These are phyloP conservation scores for Aspergillus aculeatus DNA, from an alignment of 2,329 filamentous ascomycete species.

Conservation along the genomic window DNA sequence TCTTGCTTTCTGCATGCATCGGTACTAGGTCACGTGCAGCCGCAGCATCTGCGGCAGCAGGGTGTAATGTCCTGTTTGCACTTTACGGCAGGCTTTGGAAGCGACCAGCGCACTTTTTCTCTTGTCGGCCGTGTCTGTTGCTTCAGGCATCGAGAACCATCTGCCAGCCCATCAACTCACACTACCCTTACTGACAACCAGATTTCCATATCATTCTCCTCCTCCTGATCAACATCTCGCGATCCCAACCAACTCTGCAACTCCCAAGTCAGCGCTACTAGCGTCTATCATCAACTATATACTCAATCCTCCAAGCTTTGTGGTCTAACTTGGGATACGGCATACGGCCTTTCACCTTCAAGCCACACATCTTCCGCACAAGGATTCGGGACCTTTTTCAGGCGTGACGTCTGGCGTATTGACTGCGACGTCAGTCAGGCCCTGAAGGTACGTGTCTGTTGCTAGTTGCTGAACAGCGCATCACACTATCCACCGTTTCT, in stretches of 20 bases:
- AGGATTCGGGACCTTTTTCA: constrained; percentile 25
- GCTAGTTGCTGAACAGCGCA: constrained; percentile 32
- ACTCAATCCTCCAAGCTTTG: background rate
- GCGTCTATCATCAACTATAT: background rate
- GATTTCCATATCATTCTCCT: background rate
- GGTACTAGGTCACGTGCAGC: background rate
- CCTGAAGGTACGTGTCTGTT: constrained; percentile 46
- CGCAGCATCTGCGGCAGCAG: background rate
- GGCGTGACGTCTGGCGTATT: constrained; percentile 36
- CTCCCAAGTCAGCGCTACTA: background rate
- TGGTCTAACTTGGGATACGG: background rate
- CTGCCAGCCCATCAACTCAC: background rate
- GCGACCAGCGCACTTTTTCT: background rate
- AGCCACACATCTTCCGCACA: background rate
- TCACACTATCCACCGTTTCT: constrained; percentile 28
- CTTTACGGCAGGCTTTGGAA: background rate
- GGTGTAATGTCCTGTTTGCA: background rate
- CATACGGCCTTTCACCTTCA: no score
- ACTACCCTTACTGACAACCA: background rate
- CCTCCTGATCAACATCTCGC: background rate
- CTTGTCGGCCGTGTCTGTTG: background rate
- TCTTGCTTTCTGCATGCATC: background rate
- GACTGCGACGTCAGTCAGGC: constrained; percentile 35
- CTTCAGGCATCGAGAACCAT: background rate
- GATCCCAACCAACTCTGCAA: background rate